A percentile compares a stretch with the other conserved stretches of the same genome.
Evolutionary conservation across 2,329 filamentous ascomycete species (phyloP).

Genomic region (Didymella pomorum): DNA sequence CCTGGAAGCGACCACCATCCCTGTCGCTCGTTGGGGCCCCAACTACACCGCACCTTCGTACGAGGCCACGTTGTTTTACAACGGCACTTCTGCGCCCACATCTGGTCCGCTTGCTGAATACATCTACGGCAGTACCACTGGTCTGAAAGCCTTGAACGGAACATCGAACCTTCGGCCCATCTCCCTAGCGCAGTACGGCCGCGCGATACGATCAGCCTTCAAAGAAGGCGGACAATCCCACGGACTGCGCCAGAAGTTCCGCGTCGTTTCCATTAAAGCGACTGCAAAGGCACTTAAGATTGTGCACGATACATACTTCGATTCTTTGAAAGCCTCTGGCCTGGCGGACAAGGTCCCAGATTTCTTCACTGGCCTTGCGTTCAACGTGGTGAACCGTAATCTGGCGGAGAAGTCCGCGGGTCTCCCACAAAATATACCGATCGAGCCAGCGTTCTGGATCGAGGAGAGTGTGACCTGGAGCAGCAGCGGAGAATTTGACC

Average conservation of each 20-base stretch:
- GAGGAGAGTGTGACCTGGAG: slow-evolving; percentile 29
- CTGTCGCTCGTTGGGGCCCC: not conserved
- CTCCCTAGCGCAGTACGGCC: slow-evolving; percentile 22
- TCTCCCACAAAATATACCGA: slow-evolving; percentile 20
- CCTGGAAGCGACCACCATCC: not conserved
- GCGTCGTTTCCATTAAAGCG: slow-evolving; percentile 25
- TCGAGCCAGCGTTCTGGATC: slow-evolving; percentile 29
- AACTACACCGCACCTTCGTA: not conserved
- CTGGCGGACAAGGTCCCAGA: slow-evolving; percentile 22
- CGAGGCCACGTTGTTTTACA: slow-evolving; percentile 27
- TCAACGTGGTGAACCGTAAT: slow-evolving; percentile 26
- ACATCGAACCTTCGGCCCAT: slow-evolving; percentile 22
- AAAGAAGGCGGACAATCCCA: slow-evolving; percentile 21
- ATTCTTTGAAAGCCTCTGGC: slow-evolving; percentile 6
- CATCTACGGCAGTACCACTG: slow-evolving; percentile 15
- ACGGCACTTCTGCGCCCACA: slow-evolving; percentile 24
- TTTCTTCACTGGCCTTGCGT: slow-evolving; percentile 31
- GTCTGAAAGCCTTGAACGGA: slow-evolving; percentile 20
- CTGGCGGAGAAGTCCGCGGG: slow-evolving; percentile 19
- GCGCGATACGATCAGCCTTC: slow-evolving; percentile 22
- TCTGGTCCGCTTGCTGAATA: slow-evolving; percentile 23
- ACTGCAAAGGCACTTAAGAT: slow-evolving; percentile 21
- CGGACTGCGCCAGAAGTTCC: slow-evolving; percentile 29
- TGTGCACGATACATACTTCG: slow-evolving; percentile 31
- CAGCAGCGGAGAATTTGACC: slow-evolving; percentile 17